A percentile compares a stretch with the other conserved stretches of the same genome.
phyloP scores from a whole-genome alignment of 2,329 filamentous ascomycete genomes.

The Fusarium cyanostomum region DNA sequence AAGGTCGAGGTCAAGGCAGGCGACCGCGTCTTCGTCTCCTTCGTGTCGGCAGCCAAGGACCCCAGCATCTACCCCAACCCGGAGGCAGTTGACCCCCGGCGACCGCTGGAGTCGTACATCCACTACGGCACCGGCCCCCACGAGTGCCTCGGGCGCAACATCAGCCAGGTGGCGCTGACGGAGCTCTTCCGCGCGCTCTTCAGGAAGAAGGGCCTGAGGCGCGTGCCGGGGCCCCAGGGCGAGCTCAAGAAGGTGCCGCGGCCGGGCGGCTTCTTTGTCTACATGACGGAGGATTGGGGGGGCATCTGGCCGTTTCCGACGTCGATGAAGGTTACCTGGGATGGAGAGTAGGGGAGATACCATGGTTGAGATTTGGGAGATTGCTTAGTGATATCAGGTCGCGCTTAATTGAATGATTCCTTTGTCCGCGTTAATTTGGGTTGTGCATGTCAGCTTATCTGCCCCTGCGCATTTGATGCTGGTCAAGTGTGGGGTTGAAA shows the following conservation, averaged over 20 bases:
- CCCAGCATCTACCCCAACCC: conserved; percentile 69
- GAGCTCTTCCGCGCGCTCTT: conserved; percentile 75
- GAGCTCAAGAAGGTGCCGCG: conserved; percentile 71
- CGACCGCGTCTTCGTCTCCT: conserved; percentile 71
- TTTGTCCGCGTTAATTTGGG: not conserved
- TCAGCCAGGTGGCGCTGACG: conserved; percentile 69
- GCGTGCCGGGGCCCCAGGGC: conserved; percentile 71
- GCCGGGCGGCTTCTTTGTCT: conserved; percentile 65
- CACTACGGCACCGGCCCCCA: conserved; percentile 71
- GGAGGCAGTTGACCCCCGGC: conserved; percentile 67
- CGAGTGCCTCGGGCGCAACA: conserved; percentile 68
- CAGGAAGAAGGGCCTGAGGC: conserved; percentile 66
- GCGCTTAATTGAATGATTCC: not conserved
- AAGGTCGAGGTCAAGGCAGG: conserved; percentile 62
- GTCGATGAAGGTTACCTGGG: conserved; percentile 65
- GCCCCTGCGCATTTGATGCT: too few relatives aligned
- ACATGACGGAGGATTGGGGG: conserved; percentile 74
- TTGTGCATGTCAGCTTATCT: not conserved
- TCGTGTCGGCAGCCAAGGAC: conserved; percentile 66
- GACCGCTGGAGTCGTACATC: conserved; percentile 72
- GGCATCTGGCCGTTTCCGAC: conserved; percentile 57
- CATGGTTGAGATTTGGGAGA: not conserved
- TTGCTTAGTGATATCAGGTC: conserved; percentile 14
- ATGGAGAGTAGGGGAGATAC: conserved; percentile 44
- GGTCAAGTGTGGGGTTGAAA: too few relatives aligned